Conservation (phyloP, 2,329 filamentous ascomycete species). For the Aspergillus texensis region DNA sequence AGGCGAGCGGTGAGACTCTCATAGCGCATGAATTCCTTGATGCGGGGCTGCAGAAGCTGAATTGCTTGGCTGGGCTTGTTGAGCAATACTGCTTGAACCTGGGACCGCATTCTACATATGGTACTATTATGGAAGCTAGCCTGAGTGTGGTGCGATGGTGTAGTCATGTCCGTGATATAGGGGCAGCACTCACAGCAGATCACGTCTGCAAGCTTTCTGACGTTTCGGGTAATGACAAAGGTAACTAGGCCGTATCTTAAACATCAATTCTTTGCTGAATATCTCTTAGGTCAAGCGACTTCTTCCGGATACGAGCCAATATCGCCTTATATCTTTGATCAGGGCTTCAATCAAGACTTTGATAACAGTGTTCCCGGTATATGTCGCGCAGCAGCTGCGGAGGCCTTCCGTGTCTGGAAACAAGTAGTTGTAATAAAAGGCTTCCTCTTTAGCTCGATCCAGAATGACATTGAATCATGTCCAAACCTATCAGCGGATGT, state of each 20-base stretch:
- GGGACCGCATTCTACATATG: constrained; percentile 23
- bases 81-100: constrained; percentile 21
- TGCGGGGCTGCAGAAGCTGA: constrained; percentile 18
- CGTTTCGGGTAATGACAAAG: not conserved
- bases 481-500: not conserved
- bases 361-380: constrained; percentile 15
- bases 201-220: constrained; percentile 19
- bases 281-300: not conserved
- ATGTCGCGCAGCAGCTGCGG: constrained; percentile 17
- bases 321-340: not conserved
- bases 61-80: constrained; percentile 18
- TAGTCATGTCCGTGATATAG: constrained; percentile 28
- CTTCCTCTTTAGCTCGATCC: not conserved
- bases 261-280: not conserved
- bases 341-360: not conserved
- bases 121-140: constrained; percentile 21
- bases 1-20: not conserved
- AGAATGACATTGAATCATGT: not conserved
- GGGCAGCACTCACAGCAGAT: constrained; percentile 22
- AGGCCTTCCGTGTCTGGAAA: constrained; percentile 22
- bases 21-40: constrained; percentile 20
- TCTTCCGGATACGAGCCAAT: not conserved
- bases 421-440: constrained; percentile 20
- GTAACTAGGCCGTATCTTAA: constrained; percentile 1
- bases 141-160: constrained; percentile 25